Evolutionary conservation across 257 asterid species (phyloP).

Genomic region (Solanum appendiculatum): DNA sequence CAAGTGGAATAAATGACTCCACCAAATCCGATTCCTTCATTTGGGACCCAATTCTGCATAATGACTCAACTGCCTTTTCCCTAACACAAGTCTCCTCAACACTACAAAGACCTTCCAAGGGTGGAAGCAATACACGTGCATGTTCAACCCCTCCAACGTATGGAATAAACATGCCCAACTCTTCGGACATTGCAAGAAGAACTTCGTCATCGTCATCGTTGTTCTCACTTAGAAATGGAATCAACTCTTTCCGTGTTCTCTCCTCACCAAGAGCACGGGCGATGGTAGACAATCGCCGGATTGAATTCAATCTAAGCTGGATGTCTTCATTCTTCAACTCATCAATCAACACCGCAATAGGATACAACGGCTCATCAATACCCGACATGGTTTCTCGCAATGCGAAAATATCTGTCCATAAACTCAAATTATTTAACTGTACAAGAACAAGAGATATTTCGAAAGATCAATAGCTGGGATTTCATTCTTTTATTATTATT

Average conservation of each 20-base stretch:
- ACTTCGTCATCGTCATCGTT: conserved; percentile 69
- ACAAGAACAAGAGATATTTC: neutral
- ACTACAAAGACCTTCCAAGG: conserved; percentile 44
- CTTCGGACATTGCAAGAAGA: conserved; percentile 51
- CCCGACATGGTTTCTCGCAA: conserved; percentile 33
- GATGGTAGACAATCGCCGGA: conserved; percentile 77
- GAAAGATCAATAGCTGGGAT: neutral
- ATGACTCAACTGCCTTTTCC: conserved; percentile 28
- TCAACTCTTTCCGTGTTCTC: conserved; percentile 71
- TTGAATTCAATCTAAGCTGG: conserved; percentile 71
- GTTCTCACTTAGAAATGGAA: conserved; percentile 74
- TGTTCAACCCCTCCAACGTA: conserved; percentile 48
- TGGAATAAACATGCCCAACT: conserved; percentile 33
- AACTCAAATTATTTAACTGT: neutral
- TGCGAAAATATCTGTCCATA: neutral
- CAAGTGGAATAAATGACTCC: conserved; percentile 43
- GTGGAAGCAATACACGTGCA: conserved; percentile 42
- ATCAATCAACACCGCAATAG: conserved; percentile 81
- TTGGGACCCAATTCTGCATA: conserved; percentile 29
- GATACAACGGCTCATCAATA: conserved; percentile 84
- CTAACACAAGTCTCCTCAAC: conserved; percentile 46
- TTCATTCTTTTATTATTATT: neutral
- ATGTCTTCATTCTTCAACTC: conserved; percentile 87
- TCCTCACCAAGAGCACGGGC: conserved; percentile 95
- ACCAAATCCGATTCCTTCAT: conserved; percentile 40